A percentile compares a stretch with the other conserved stretches of the same genome.
Conservation (phyloP, 164 flowering plant species). For the Magnolia officinalis region DNA sequence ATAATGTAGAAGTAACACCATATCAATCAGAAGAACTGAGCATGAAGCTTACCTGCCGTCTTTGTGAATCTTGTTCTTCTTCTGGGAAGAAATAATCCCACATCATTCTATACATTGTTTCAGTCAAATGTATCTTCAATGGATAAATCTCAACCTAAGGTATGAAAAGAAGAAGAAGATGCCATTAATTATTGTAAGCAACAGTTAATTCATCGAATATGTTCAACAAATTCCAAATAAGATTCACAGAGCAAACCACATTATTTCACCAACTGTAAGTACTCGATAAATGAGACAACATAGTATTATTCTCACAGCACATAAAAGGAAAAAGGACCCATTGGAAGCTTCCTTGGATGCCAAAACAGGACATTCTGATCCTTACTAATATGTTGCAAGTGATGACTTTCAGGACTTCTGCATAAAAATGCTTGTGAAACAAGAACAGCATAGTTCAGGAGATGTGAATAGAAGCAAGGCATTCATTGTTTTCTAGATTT, state of each 20-base stretch:
- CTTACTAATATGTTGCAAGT: no score
- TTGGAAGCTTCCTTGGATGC: not conserved
- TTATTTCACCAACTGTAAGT: no score
- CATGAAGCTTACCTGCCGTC: slow-evolving; percentile 68
- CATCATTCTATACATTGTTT: slow-evolving; percentile 91
- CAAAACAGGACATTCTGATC: no score
- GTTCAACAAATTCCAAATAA: not conserved
- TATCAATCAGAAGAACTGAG: slow-evolving; percentile 4
- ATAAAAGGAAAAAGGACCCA: not conserved
- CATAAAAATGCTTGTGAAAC: no score
- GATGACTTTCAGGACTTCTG: no score
- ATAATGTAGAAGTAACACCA: not conserved
- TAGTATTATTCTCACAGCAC: not conserved
- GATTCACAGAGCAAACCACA: no score
- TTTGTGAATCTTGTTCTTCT: slow-evolving; percentile 97
- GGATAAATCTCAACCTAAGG: slow-evolving; percentile 93
- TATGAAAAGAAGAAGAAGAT: no score
- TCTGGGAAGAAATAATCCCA: slow-evolving; percentile 96
- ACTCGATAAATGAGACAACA: not conserved
- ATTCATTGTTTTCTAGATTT: no score
- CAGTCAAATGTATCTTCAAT: slow-evolving; percentile 90
- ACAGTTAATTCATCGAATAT: not conserved
- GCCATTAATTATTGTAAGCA: not conserved
- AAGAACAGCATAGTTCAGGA: no score
- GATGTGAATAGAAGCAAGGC: no score